Evolutionary conservation across 257 asterid genomes (phyloP).

Genomic region (Haberlea rhodopensis): DNA sequence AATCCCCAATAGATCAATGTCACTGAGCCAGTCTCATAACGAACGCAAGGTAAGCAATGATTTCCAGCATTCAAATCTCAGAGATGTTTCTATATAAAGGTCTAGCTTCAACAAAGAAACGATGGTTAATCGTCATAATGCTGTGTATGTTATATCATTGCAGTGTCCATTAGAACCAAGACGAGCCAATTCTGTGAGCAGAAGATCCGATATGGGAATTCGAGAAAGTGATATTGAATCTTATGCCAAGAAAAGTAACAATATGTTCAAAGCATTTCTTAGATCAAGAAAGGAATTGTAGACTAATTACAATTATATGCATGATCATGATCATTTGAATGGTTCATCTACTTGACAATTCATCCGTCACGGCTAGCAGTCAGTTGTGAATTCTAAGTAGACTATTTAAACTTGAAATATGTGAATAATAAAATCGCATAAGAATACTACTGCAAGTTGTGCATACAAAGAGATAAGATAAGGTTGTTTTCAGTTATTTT

Average conservation of each 20-base stretch:
- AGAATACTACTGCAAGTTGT: too few relatives aligned
- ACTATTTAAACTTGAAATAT: too few relatives aligned
- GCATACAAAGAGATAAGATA: too few relatives aligned
- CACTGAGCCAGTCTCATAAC: neutral
- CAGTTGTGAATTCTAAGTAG: too few relatives aligned
- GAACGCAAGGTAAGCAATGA: neutral
- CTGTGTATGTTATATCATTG: neutral
- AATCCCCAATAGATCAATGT: neutral
- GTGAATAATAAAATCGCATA: too few relatives aligned
- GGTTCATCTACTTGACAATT: neutral
- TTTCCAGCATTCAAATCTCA: neutral
- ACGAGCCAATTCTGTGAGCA: neutral
- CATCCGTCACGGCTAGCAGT: neutral
- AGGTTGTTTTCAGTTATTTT: too few relatives aligned
- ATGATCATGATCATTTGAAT: neutral
- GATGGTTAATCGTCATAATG: too few relatives aligned
- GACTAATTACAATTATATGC: neutral
- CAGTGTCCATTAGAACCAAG: neutral
- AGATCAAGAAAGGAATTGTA: neutral
- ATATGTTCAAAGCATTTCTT: neutral
- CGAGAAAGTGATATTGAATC: neutral
- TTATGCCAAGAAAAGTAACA: neutral
- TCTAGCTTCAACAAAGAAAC: neutral
- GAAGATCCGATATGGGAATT: neutral
- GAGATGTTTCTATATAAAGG: neutral